phyloP scores from a whole-genome alignment of 495 filamentous ascomycete genomes.

The Bacidia rubella region DNA sequence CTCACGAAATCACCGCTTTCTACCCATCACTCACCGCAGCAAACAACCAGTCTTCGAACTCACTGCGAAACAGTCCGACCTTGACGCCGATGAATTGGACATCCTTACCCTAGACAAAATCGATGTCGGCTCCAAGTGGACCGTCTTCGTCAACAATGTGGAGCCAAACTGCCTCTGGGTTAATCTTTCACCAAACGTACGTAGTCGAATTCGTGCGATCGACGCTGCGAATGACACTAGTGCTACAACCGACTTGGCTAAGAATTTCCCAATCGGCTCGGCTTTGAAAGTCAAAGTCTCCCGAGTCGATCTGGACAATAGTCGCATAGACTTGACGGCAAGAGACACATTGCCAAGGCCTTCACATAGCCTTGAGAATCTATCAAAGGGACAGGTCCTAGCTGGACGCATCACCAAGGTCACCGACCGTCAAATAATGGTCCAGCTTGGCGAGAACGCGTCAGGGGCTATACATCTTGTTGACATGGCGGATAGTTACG shows the following conservation, averaged over 20 bases:
- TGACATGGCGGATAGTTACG: slow-evolving; percentile 78
- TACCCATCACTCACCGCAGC: slow-evolving; percentile 77
- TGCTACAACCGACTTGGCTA: slow-evolving; percentile 55
- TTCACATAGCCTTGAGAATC: slow-evolving; percentile 48
- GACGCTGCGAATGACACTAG: slow-evolving; percentile 80
- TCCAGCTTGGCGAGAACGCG: slow-evolving; percentile 67
- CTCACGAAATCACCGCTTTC: slow-evolving; percentile 76
- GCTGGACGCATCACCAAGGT: slow-evolving; percentile 74
- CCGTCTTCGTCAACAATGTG: slow-evolving; percentile 84
- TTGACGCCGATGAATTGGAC: slow-evolving; percentile 39
- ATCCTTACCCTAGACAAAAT: slow-evolving; percentile 62
- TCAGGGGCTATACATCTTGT: slow-evolving; percentile 61
- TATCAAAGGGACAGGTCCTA: slow-evolving; percentile 65
- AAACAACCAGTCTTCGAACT: slow-evolving; percentile 76
- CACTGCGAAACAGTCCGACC: slow-evolving; percentile 62
- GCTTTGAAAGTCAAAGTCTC: slow-evolving; percentile 68
- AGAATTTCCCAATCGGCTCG: slow-evolving; percentile 77
- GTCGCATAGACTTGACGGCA: slow-evolving; percentile 70
- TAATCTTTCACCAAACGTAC: slow-evolving; percentile 79
- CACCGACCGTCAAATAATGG: slow-evolving; percentile 66
- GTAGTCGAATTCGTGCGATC: slow-evolving; percentile 64
- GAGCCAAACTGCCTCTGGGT: slow-evolving; percentile 69
- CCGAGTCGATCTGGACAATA: slow-evolving; percentile 55
- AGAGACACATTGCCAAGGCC: slow-evolving; percentile 38
- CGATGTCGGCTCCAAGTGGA: slow-evolving; percentile 49